Evolutionary conservation across 192 early-diverging fungal genomes (phyloP).

Genomic region (Entomortierella lignicola): DNA sequence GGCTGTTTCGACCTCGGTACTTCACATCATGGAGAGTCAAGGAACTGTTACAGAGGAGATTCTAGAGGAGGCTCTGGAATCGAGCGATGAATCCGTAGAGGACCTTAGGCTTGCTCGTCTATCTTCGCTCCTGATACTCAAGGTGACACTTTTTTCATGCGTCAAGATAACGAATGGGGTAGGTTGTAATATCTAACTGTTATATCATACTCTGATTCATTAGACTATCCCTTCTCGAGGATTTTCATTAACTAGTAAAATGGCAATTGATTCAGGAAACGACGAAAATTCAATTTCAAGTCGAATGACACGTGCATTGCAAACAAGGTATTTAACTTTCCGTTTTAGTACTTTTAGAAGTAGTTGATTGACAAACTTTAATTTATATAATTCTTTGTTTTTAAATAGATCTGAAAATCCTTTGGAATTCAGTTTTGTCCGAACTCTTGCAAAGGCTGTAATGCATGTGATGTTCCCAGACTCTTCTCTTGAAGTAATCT

Average conservation of each 20-base stretch:
- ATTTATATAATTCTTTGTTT: too few relatives aligned
- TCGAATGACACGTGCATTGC: background rate
- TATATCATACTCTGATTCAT: background rate
- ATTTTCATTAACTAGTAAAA: background rate
- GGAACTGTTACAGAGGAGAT: constrained; percentile 15
- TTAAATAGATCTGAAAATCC: background rate
- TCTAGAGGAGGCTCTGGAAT: constrained; percentile 20
- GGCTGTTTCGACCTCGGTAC: background rate
- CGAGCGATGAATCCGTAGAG: constrained; percentile 34
- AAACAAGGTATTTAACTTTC: background rate
- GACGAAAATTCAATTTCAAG: background rate
- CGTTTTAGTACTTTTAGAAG: background rate
- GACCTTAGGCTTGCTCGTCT: constrained; percentile 23
- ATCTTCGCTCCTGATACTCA: constrained; percentile 15
- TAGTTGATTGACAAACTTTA: too few relatives aligned
- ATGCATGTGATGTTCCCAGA: background rate
- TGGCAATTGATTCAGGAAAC: too few relatives aligned
- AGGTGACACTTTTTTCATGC: constrained; percentile 8
- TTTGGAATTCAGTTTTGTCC: background rate
- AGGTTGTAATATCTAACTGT: background rate
- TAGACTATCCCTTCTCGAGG: background rate
- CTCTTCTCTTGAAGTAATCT: background rate
- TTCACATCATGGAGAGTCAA: constrained; percentile 21
- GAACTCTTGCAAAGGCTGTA: background rate
- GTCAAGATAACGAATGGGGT: background rate